Percentiles rank a stretch among this genome's conserved stretches.
phyloP scores from a whole-genome alignment of 116 monocot genomes.

The Zostera marina region DNA sequence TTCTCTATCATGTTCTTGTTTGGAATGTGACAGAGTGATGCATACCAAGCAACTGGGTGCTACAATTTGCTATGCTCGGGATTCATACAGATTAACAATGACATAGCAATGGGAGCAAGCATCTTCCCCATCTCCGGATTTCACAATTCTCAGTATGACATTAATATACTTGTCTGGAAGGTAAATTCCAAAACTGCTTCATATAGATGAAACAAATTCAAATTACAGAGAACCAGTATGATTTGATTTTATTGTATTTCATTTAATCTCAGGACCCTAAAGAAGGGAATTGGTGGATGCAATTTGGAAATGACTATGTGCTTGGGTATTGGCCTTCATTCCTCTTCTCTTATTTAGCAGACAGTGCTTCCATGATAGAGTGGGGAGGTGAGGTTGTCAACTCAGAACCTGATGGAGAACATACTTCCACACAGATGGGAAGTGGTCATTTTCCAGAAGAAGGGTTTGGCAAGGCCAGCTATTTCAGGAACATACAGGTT shows the following conservation, averaged over 20 bases:
- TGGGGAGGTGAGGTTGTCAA: slow-evolving; percentile 23
- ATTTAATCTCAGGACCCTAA: slow-evolving; percentile 11
- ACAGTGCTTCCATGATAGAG: slow-evolving; percentile 19
- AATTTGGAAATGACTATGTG: slow-evolving; percentile 14
- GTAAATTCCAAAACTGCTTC: background rate
- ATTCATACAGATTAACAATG: slow-evolving; percentile 43
- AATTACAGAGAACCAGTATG: background rate
- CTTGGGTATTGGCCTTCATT: slow-evolving; percentile 19
- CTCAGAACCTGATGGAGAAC: slow-evolving; percentile 9
- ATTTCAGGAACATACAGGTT: slow-evolving; percentile 17
- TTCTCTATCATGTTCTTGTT: background rate
- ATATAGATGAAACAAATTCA: background rate
- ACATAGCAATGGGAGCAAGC: slow-evolving; percentile 80
- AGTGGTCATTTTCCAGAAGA: slow-evolving; percentile 20
- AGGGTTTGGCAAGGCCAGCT: slow-evolving; percentile 17
- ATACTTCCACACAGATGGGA: slow-evolving; percentile 23
- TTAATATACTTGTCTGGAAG: slow-evolving; percentile 84
- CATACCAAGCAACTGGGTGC: slow-evolving; percentile 28
- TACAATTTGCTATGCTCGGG: slow-evolving; percentile 31
- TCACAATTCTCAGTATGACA: slow-evolving; percentile 62
- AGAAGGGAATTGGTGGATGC: slow-evolving; percentile 24
- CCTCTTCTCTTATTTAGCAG: slow-evolving; percentile 13
- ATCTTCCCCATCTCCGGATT: slow-evolving; percentile 57
- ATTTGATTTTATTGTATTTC: background rate
- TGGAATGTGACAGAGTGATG: slow-evolving; percentile 14